Evolutionary conservation across 805 yeast species (phyloP).

Genomic region (Candida ficus): DNA sequence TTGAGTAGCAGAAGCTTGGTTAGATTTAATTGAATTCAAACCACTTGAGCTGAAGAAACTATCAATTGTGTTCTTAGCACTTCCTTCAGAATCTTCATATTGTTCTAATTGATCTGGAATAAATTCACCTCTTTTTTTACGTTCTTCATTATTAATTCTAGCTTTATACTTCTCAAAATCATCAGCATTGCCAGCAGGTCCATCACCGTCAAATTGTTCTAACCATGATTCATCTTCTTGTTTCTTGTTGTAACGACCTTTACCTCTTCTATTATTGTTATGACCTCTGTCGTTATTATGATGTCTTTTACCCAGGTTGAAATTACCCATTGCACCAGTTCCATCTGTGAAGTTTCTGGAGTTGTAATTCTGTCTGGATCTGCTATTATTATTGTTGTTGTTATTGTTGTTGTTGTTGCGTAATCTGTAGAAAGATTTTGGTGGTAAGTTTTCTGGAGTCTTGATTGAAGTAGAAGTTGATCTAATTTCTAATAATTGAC

Average conservation of each 20-base stretch:
- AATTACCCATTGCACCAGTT: constrained; percentile 28
- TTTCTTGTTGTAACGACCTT: constrained; percentile 13
- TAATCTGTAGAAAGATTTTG: constrained; percentile 20
- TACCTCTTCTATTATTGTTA: constrained; percentile 13
- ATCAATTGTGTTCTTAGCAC: constrained; percentile 21
- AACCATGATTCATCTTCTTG: constrained; percentile 20
- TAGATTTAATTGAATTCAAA: constrained; percentile 8
- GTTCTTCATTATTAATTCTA: constrained; percentile 32
- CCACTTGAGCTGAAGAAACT: constrained; percentile 19
- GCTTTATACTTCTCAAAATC: constrained; percentile 39
- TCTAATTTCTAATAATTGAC: constrained; percentile 16
- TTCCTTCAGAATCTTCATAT: constrained; percentile 2
- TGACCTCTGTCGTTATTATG: constrained; percentile 7
- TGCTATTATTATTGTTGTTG: constrained; percentile 6
- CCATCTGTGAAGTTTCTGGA: constrained; percentile 14
- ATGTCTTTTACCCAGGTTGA: constrained; percentile 18
- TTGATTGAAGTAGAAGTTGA: constrained; percentile 11
- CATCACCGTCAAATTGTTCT: constrained; percentile 17
- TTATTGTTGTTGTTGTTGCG: constrained; percentile 5
- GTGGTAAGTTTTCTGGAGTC: constrained; percentile 18
- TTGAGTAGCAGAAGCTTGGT: constrained; percentile 5
- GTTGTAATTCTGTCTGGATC: constrained; percentile 6
- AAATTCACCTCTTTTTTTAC: constrained; percentile 28
- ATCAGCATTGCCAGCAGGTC: constrained; percentile 22
- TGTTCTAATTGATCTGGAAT: constrained; percentile 6